phyloP scores from a whole-genome alignment of 2,329 filamentous ascomycete genomes.

The Fonsecaea monophora region DNA sequence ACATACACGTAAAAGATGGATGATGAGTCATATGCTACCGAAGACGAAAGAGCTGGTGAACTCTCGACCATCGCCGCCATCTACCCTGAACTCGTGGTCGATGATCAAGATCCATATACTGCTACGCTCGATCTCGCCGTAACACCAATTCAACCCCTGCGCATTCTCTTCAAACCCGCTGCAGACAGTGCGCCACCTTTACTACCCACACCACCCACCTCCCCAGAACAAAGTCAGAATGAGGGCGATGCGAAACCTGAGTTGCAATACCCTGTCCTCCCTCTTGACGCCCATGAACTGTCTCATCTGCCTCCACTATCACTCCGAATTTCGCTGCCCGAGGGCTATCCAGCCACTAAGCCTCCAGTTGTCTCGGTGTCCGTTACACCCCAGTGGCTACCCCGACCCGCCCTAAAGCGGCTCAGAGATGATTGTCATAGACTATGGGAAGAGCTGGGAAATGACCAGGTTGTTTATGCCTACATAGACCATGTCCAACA shows the following conservation, averaged over 20 bases:
- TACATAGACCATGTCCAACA: constrained; percentile 68
- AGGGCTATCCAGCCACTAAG: constrained; percentile 61
- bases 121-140: constrained; percentile 64
- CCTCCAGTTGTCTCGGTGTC: constrained; percentile 59
- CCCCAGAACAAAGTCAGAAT: constrained; percentile 45
- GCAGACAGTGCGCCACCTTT: constrained; percentile 46
- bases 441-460: constrained; percentile 67
- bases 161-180: constrained; percentile 51
- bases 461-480: constrained; percentile 62
- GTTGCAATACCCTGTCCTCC: constrained; percentile 8
- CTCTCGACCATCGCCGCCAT: constrained; percentile 66
- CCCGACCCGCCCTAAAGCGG: constrained; percentile 50
- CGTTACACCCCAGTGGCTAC: constrained; percentile 62
- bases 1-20: constrained; percentile 42
- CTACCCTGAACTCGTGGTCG: constrained; percentile 64
- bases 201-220: constrained; percentile 52
- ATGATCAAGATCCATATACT: constrained; percentile 54
- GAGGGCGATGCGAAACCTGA: constrained; percentile 29
- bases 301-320: constrained; percentile 64
- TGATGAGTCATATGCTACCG: constrained; percentile 45
- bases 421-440: constrained; percentile 56
- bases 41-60: constrained; percentile 67
- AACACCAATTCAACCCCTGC: constrained; percentile 60
- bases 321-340: constrained; percentile 60
- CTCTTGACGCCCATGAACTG: constrained; percentile 49